These are phyloP conservation scores for Magnaporthiopsis rhizophila DNA, from an alignment of 2,329 filamentous ascomycete species.

Conservation along the genomic window DNA sequence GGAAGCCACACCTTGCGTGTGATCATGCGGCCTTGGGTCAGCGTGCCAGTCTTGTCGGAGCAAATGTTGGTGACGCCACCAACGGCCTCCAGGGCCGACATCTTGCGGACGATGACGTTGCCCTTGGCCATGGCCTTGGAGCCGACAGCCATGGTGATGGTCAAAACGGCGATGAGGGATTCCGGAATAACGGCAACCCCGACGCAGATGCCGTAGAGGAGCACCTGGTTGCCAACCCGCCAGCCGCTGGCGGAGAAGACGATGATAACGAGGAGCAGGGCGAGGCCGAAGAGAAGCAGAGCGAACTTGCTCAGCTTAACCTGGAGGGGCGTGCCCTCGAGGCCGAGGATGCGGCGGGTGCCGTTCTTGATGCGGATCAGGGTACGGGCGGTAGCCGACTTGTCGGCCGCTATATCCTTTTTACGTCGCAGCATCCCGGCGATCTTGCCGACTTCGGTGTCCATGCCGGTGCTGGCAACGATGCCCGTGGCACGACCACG, in stretches of 20 bases:
- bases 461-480: slow-evolving; percentile 60
- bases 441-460: slow-evolving; percentile 49
- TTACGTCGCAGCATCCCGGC: slow-evolving; percentile 46
- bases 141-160: slow-evolving; percentile 52
- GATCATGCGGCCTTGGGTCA: slow-evolving; percentile 61
- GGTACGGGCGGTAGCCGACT: slow-evolving; percentile 23
- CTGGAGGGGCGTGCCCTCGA: slow-evolving; percentile 58
- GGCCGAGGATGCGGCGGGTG: slow-evolving; percentile 33
- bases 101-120: slow-evolving; percentile 48
- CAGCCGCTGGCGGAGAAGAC: slow-evolving; percentile 32
- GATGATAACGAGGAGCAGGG: slow-evolving; percentile 31
- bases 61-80: slow-evolving; percentile 49
- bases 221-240: slow-evolving; percentile 36
- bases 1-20: slow-evolving; percentile 54
- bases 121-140: slow-evolving; percentile 47
- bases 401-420: slow-evolving; percentile 29
- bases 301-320: slow-evolving; percentile 61
- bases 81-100: slow-evolving; percentile 46
- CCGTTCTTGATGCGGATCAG: slow-evolving; percentile 17
- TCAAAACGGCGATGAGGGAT: slow-evolving; percentile 54
- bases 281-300: slow-evolving; percentile 55
- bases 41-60: slow-evolving; percentile 60
- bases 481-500: slow-evolving; percentile 62
- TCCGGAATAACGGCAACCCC: slow-evolving; percentile 46
- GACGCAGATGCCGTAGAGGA: slow-evolving; percentile 38